Conservation (phyloP, 192 early-diverging fungal species). For the Allomyces macrogynus region DNA sequence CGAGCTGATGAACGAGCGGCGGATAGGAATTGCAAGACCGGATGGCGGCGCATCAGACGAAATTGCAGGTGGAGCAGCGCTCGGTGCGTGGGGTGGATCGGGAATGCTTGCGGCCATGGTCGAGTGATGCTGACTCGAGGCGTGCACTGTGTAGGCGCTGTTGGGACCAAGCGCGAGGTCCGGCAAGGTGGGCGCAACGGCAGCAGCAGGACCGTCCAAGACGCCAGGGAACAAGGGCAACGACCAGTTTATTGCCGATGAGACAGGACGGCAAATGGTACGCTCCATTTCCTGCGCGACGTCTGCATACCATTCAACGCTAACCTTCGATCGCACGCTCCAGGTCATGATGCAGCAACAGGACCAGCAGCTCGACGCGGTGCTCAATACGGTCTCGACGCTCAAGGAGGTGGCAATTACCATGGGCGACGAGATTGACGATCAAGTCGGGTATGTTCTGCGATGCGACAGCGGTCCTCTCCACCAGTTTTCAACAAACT, state of each 20-base stretch:
- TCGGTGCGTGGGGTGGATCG: too few species aligned
- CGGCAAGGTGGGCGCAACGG: background rate
- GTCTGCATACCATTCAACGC: too few species aligned
- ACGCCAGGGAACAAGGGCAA: constrained; percentile 1
- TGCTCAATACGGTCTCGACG: constrained; percentile 17
- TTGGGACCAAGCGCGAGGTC: too few species aligned
- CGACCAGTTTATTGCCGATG: constrained; percentile 5
- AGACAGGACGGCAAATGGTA: background rate
- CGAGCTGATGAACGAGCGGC: too few species aligned
- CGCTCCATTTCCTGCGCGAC: too few species aligned
- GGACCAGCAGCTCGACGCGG: constrained; percentile 29
- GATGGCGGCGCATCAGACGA: too few species aligned
- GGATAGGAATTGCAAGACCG: too few species aligned
- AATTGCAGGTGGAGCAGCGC: too few species aligned
- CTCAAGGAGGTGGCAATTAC: constrained; percentile 25
- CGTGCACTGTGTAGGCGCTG: too few species aligned
- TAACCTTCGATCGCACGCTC: constrained; percentile 7
- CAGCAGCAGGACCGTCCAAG: background rate
- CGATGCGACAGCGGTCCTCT: background rate
- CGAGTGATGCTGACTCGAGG: too few species aligned
- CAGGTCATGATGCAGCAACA: constrained; percentile 25
- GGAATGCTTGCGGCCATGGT: too few species aligned
- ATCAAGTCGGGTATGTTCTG: constrained; percentile 20
- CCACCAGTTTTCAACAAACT: background rate
- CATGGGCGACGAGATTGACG: constrained; percentile 33